phyloP scores from a whole-genome alignment of 2,329 filamentous ascomycete genomes.

The Apiospora rasikravindrae region DNA sequence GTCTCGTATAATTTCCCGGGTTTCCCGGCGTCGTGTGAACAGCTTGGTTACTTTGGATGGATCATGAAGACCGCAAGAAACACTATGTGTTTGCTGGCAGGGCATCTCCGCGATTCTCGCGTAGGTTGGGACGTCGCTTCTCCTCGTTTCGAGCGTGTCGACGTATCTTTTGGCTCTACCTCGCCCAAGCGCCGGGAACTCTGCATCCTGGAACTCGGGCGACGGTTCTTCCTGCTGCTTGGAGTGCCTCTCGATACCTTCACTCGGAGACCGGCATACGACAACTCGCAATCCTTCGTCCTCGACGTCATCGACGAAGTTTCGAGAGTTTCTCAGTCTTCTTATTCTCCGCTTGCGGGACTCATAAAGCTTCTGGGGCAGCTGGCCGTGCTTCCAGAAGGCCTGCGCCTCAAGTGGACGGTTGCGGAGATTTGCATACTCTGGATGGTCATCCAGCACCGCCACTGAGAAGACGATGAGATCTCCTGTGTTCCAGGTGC shows the following conservation, averaged over 20 bases:
- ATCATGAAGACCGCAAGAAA: neutral
- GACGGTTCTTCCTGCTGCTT: neutral
- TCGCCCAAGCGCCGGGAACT: neutral
- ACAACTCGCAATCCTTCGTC: neutral
- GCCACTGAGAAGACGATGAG: neutral
- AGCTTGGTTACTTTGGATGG: neutral
- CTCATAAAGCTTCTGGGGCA: neutral
- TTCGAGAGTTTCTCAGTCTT: neutral
- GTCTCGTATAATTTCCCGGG: neutral
- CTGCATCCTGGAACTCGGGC: neutral
- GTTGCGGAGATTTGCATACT: neutral
- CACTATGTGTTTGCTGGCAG: neutral
- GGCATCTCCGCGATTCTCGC: neutral
- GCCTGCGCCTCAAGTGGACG: neutral
- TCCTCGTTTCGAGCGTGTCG: neutral
- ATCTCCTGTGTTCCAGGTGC: neutral
- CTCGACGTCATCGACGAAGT: neutral
- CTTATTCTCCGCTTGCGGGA: neutral
- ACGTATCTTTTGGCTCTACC: neutral
- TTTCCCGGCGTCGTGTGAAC: neutral
- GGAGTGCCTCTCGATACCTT: neutral
- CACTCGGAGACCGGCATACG: neutral
- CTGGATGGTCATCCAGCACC: neutral
- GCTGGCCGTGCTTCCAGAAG: neutral
- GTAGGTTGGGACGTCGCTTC: neutral